Evolutionary conservation across 1,284 basidiomycete genomes (phyloP), one percentile per base, ranked within the genome.

Genomic region (Leccinum laetum): DNA sequence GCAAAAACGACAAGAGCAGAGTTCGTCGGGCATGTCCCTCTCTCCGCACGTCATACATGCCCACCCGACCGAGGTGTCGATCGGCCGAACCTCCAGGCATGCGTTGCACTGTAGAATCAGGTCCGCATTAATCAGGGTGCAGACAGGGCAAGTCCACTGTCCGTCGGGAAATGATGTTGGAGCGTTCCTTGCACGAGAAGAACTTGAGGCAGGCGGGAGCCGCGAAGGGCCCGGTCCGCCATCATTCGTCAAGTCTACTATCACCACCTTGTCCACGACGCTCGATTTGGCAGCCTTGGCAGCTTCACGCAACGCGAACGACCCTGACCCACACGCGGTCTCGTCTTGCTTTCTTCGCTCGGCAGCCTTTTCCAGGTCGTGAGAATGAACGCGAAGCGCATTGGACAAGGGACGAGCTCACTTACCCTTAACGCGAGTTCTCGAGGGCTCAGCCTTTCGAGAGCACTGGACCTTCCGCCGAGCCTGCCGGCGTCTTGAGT

Each of bases 391-490:
- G 52, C 7, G 4, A 37, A 7, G 14, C 26, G 5, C 26, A 1
- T 14, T 32, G 8, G n/a, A 11, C 13, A 37, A 35, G 49, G 24
- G 58, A 64, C 9, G 24, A 29, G 14, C 41, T 44, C 4, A 79
- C 88, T 72, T 69, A 94, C 94, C 79, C 89, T 85, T 9, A 89
- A 92, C 14, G 93, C 86, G 53, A 94, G 79, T 74, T 96, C 89
- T 65, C 90, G 81, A 39, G 88, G 88, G 52, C 83, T 85, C 69
- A 90, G 79, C 13, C 80, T 83, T 44, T 75, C 73, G 11, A 72
- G 73, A 39, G 67, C 70, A 37, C 68, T 69, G 16, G 71, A 66
- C 10, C 74, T 73, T 4, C 84, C 87, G 10, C 88, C 87, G 10
- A 89, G 79, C 56, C 81, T 80, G 13, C 87, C 86, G 5, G 88